These are phyloP conservation scores for Selaginella tamariscina DNA, from an alignment of 75 land plant species.

Conservation along the genomic window DNA sequence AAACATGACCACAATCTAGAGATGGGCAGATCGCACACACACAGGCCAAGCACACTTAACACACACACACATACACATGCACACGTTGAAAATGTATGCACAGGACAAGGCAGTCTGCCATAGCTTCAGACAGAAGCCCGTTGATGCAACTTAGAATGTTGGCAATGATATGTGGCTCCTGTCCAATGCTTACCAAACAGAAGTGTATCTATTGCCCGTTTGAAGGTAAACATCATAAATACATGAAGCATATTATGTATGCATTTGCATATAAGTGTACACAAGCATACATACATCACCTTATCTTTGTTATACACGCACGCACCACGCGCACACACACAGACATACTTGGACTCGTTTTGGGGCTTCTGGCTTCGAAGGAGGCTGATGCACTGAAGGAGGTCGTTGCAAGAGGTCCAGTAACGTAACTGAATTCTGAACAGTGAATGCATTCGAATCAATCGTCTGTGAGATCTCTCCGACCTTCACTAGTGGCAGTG, in stretches of 20 bases:
- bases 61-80: too few relatives aligned
- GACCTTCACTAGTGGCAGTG: constrained; percentile 48
- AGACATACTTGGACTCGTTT: constrained; percentile 69
- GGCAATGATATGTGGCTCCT: not conserved
- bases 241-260: not conserved
- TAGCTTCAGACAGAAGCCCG: too few relatives aligned
- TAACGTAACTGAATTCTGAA: constrained; percentile 69
- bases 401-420: constrained; percentile 65
- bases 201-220: not conserved
- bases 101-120: too few relatives aligned
- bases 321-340: too few relatives aligned
- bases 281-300: too few relatives aligned
- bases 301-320: too few relatives aligned
- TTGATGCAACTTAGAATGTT: too few relatives aligned
- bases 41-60: too few relatives aligned
- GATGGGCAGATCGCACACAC: too few relatives aligned
- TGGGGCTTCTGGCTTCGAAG: constrained; percentile 81
- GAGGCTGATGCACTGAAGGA: constrained; percentile 70
- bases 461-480: constrained; percentile 86
- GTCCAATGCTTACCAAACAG: not conserved
- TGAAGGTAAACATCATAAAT: not conserved
- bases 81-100: too few relatives aligned
- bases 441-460: constrained; percentile 56
- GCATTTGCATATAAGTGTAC: too few relatives aligned
- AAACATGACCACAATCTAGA: too few relatives aligned